phyloP scores from a whole-genome alignment of 345 rosid genomes.

The Noccaea caerulescens region DNA sequence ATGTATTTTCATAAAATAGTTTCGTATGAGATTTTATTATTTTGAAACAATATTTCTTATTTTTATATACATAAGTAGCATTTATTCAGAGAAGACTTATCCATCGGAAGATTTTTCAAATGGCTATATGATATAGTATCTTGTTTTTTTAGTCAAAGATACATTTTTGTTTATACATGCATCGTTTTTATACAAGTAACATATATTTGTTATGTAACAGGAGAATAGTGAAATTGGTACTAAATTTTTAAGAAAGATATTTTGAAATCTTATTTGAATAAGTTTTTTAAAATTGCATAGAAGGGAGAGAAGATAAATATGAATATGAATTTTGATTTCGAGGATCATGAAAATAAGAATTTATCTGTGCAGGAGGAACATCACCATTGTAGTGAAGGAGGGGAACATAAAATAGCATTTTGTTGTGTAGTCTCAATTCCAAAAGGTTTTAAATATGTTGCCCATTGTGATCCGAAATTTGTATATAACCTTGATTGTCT shows the following conservation, averaged over 20 bases:
- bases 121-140: constrained; percentile 1
- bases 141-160: background rate
- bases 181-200: background rate
- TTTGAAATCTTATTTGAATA: background rate
- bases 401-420: constrained; percentile 1
- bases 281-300: background rate
- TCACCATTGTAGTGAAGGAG: constrained; percentile 1
- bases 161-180: background rate
- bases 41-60: background rate
- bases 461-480: constrained; percentile 1
- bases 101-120: constrained; percentile 1
- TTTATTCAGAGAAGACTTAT: background rate
- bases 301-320: constrained; percentile 1
- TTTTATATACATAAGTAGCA: background rate
- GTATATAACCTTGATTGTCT: constrained; percentile 1
- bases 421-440: constrained; percentile 1
- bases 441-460: background rate
- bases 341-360: background rate
- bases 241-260: background rate
- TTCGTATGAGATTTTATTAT: background rate
- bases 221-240: constrained; percentile 1
- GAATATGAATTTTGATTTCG: background rate
- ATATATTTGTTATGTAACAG: background rate
- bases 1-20: background rate
- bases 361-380: constrained; percentile 1